These are phyloP conservation scores for Kodamaea fukazawae DNA, from an alignment of 805 yeast genomes.

Conservation along the genomic window DNA sequence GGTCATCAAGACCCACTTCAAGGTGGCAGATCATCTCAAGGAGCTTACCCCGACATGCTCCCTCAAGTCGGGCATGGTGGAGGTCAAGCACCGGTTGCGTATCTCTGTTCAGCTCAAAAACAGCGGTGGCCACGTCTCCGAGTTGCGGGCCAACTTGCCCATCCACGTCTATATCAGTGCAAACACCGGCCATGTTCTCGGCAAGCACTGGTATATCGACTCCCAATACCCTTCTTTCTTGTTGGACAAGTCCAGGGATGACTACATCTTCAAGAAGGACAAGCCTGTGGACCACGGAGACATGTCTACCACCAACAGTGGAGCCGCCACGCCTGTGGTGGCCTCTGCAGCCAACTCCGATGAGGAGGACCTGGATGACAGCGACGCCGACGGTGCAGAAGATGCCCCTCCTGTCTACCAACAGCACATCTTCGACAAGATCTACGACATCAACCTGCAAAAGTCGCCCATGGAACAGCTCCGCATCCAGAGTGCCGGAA, in stretches of 20 bases:
- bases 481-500: constrained; percentile 15
- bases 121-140: constrained; percentile 49
- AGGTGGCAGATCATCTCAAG: constrained; percentile 39
- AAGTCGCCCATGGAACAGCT: constrained; percentile 40
- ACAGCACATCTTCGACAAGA: constrained; percentile 35
- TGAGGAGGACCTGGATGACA: constrained; percentile 17
- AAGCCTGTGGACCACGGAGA: constrained; percentile 7
- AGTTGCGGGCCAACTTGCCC: constrained; percentile 52
- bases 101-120: constrained; percentile 45
- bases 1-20: constrained; percentile 41
- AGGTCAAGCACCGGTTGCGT: constrained; percentile 45
- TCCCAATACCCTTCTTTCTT: constrained; percentile 23
- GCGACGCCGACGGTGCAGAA: constrained; percentile 24
- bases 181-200: constrained; percentile 34
- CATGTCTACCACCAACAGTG: constrained; percentile 2
- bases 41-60: constrained; percentile 45
- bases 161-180: constrained; percentile 42
- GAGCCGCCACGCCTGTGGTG: constrained; percentile 1
- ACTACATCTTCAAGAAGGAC: constrained; percentile 30
- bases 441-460: constrained; percentile 34
- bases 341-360: background rate
- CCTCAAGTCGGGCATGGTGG: constrained; percentile 38
- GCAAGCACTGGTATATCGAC: constrained; percentile 33
- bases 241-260: constrained; percentile 21
- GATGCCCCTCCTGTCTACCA: constrained; percentile 46